Conservation (phyloP, 495 filamentous ascomycete genomes). For the Penicillium waksmanii region DNA sequence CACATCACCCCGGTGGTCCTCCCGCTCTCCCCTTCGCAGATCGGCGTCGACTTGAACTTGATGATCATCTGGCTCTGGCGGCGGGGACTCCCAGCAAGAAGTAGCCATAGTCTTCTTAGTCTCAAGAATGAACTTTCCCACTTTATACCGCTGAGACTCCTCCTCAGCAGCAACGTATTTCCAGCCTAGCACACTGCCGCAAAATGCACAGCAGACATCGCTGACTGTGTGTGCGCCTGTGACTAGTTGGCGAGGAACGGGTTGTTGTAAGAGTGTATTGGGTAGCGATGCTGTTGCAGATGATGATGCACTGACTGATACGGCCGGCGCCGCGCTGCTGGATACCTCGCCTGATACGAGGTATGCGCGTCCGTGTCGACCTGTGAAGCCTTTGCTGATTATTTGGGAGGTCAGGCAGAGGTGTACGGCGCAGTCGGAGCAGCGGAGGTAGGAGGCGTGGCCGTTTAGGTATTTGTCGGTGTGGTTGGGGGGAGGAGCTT, state of each 20-base stretch:
- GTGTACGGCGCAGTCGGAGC: slow-evolving; percentile 72
- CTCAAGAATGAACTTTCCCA: slow-evolving; percentile 96
- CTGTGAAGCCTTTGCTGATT: slow-evolving; percentile 89
- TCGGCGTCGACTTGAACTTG: background rate
- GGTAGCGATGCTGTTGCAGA: slow-evolving; percentile 40
- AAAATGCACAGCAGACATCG: slow-evolving; percentile 60
- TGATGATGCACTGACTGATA: slow-evolving; percentile 38
- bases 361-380: slow-evolving; percentile 91
- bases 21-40: background rate
- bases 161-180: slow-evolving; percentile 90
- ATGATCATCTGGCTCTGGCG: background rate
- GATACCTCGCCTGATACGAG: slow-evolving; percentile 62
- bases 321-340: slow-evolving; percentile 22
- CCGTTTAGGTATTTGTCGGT: slow-evolving; percentile 48
- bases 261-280: slow-evolving; percentile 62
- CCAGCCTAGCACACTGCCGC: slow-evolving; percentile 80
- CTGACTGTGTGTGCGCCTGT: slow-evolving; percentile 74
- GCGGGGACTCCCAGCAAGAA: slow-evolving; percentile 68
- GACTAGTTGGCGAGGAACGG: slow-evolving; percentile 73
- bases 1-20: slow-evolving; percentile 17
- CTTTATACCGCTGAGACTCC: slow-evolving; percentile 82
- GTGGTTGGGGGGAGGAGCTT: slow-evolving; percentile 14
- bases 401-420: slow-evolving; percentile 78
- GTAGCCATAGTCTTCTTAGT: slow-evolving; percentile 69
- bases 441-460: slow-evolving; percentile 68